phyloP scores from a whole-genome alignment of 371 early-diverging fungal species.

The Gilbertella persicaria region DNA sequence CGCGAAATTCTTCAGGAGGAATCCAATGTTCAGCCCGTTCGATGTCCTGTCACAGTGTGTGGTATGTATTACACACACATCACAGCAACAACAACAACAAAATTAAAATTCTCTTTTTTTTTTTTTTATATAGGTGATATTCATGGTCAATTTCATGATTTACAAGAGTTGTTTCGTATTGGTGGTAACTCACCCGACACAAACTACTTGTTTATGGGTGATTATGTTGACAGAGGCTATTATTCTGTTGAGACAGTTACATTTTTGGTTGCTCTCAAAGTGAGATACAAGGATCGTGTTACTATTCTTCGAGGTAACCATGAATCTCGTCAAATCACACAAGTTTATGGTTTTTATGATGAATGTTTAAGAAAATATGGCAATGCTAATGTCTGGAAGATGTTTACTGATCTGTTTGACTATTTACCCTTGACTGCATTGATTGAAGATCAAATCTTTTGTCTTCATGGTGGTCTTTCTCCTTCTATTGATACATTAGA shows the following conservation, averaged over 20 bases:
- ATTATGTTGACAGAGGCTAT: constrained; percentile 99
- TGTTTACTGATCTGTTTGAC: constrained; percentile 99
- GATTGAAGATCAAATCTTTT: constrained; percentile 77
- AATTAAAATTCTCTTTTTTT: no score
- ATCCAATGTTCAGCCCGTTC: constrained; percentile 94
- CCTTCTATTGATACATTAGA: constrained; percentile 97
- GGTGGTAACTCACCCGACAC: constrained; percentile 98
- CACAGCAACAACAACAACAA: no score
- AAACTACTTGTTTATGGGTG: constrained; percentile 99
- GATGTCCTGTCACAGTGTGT: constrained; percentile 96
- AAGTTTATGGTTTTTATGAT: constrained; percentile 99
- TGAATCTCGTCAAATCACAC: constrained; percentile 98
- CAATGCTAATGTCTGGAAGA: constrained; percentile 98
- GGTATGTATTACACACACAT: constrained; percentile 48
- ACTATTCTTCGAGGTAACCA: constrained; percentile 99
- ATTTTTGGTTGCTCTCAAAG: constrained; percentile 92
- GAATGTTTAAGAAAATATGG: constrained; percentile 94
- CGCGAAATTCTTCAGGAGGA: constrained; percentile 93
- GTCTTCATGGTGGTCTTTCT: constrained; percentile 99
- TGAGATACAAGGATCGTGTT: constrained; percentile 95
- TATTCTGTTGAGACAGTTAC: constrained; percentile 98
- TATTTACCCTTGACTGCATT: constrained; percentile 96
- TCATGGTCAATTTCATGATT: constrained; percentile 99
- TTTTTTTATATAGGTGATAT: constrained; percentile 87
- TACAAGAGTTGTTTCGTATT: constrained; percentile 96